Base-by-base conservation (phyloP, 768 basidiomycete genomes). In the Boletus eberwhitei region DNA sequence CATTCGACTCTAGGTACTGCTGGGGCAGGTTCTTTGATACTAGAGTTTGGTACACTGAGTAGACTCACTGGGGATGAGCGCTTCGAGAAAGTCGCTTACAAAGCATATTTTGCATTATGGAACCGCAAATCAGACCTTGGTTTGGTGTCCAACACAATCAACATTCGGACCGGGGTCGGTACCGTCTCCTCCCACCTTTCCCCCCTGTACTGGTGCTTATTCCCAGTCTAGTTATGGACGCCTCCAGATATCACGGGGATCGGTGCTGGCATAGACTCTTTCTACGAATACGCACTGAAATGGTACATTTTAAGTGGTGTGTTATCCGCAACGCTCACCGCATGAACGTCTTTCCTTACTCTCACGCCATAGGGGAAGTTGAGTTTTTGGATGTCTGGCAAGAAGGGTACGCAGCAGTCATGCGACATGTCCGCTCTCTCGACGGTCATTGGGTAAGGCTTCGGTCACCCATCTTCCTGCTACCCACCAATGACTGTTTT, bases 221-320 rank as follows among this genome's bases (percentile, higher is more conserved):
- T 45, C 48, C 35, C 50, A 47, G 14, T 55, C 12, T 22, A 65
- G 90, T 69, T 74, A 35, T 97, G 93, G 93, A 81, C 79, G 14
- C 71, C 76, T 45, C 92, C 93, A 17, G 87, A 92, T 58, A 72
- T 87, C 8, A 86, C 85, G 26, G 82, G 88, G 2, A 89, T 95
- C 32, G 96, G 96, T 24, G 97, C 97, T 7, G 97, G 97, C 1
- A 86, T 97, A 40, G 97, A 98, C 68, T 93, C 90, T 4, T 97
- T 96, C 69, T 94, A 89, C 66, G 97, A 99, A 67, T 95, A 95
- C 70, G 90, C 93, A 12, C 71, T 94, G 41, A 95, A 95, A 65
- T 93, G 92, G 85, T 93, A 94, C 66, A 85, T 96, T 38, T 64
- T 93, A 65, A 92, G 89, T 63, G 87, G 88, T 87, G 59, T 35